Base-by-base conservation (phyloP, 306 rosid genomes). In the Corylus avellana region DNA sequence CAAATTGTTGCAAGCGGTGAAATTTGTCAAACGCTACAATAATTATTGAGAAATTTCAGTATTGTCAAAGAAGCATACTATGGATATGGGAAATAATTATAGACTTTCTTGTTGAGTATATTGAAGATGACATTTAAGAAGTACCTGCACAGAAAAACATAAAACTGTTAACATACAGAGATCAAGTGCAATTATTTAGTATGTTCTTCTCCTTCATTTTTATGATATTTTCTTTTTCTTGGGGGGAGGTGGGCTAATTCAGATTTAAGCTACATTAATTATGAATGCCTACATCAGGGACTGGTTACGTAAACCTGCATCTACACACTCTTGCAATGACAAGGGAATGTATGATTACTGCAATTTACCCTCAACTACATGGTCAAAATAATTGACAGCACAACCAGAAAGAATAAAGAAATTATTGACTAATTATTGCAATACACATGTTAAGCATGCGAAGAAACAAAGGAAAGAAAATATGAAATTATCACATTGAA, bases 81-180 rank as follows among this genome's bases (percentile, higher is more conserved):
- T 9, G 98, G 98, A 78, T 95, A 95, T 47, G 98, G 98, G 84
- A 95, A 95, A 58, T 95, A 95, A 61, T 95, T 95, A 70, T 95
- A 95, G 84, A 95, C 90, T 87, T 91, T 95, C 90, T 95, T 95
- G 92, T 95, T 95, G 84, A 95, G 85, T 54, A 95, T 95, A 82
- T 95, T 95, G 81, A 95, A 95, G 79, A 95, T 95, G 75, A 95
- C 98, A 74, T 95, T 95, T 80, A 95, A 82, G 59, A 95, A 91
- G 88, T 95, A 92, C 98, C 97, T 95, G 86, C 87, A 74, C 42
- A 58, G 50, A 82, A 76, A 76, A 64, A 70, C 47, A 77, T 73
- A 48, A 59, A 25, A 70, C 4, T 20, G 32, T 59, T 55, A 82
- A 81, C 63, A 82, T 27, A 67, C 17, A 70, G 25, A 70, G 55